Conservation (phyloP, 805 yeast genomes). For the Nakazawaea siamensis region DNA sequence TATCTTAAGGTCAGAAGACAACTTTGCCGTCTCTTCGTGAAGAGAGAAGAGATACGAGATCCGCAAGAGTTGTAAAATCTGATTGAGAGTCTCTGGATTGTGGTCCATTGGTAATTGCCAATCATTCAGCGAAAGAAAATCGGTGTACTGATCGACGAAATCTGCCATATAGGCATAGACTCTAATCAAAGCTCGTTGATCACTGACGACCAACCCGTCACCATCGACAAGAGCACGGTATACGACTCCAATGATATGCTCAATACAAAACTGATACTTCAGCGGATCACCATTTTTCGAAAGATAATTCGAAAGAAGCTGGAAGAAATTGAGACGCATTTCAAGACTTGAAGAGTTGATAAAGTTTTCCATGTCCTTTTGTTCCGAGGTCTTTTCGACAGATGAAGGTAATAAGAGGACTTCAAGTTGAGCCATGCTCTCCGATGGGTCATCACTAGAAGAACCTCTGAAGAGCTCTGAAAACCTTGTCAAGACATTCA, state of each 20-base stretch:
- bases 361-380: slow-evolving; percentile 51
- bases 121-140: slow-evolving; percentile 16
- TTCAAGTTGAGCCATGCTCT: slow-evolving; percentile 32
- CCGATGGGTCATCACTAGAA: slow-evolving; percentile 16
- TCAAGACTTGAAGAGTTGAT: slow-evolving; percentile 55
- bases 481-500: slow-evolving; percentile 61
- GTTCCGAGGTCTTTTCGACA: slow-evolving; percentile 20
- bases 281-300: slow-evolving; percentile 25
- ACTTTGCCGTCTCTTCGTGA: slow-evolving; percentile 42
- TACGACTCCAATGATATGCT: slow-evolving; percentile 37
- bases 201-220: too few relatives aligned
- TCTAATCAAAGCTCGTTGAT: slow-evolving; percentile 36
- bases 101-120: slow-evolving; percentile 26
- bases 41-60: slow-evolving; percentile 40
- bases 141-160: slow-evolving; percentile 31
- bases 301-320: slow-evolving; percentile 49
- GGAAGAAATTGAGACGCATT: slow-evolving; percentile 70
- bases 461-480: slow-evolving; percentile 36
- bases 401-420: slow-evolving; percentile 29
- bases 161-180: slow-evolving; percentile 47
- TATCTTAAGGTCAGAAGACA: slow-evolving; percentile 25
- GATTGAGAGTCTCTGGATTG: slow-evolving; percentile 11
- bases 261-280: slow-evolving; percentile 41
- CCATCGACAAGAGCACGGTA: too few relatives aligned
- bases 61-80: slow-evolving; percentile 26